phyloP scores from a whole-genome alignment of 2,329 filamentous ascomycete genomes.

The Graphilbum ipis-grandicollis region DNA sequence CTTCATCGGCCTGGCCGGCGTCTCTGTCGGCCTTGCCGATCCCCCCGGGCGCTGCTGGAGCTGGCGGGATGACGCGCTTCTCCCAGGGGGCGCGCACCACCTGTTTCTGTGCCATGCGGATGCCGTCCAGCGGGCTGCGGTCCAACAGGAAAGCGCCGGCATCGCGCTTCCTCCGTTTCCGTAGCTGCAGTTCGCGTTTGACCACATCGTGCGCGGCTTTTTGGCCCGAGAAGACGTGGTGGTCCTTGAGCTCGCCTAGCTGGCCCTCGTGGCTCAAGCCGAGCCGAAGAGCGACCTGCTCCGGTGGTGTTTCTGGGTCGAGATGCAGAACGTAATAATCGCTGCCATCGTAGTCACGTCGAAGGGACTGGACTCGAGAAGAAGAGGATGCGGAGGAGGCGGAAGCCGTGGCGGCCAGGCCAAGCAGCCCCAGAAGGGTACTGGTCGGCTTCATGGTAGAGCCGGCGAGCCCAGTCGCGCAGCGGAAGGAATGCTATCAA shows the following conservation, averaged over 20 bases:
- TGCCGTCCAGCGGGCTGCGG: slow-evolving; percentile 47
- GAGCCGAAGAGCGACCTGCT: slow-evolving; percentile 52
- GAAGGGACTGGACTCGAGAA: slow-evolving; percentile 29
- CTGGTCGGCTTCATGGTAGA: slow-evolving; percentile 30
- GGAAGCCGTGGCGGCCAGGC: slow-evolving; percentile 27
- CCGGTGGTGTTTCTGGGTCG: slow-evolving; percentile 44
- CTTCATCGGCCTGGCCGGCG: slow-evolving; percentile 13
- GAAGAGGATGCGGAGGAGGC: slow-evolving; percentile 24
- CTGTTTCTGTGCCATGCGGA: slow-evolving; percentile 68
- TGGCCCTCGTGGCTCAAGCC: slow-evolving; percentile 68
- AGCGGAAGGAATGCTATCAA: no score
- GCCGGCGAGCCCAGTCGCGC: no score
- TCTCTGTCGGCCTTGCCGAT: slow-evolving; percentile 9
- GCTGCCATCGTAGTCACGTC: slow-evolving; percentile 57
- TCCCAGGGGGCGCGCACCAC: slow-evolving; percentile 30
- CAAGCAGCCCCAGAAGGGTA: slow-evolving; percentile 33
- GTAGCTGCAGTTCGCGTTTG: slow-evolving; percentile 30
- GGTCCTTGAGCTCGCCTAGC: slow-evolving; percentile 59
- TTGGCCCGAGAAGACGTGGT: slow-evolving; percentile 71
- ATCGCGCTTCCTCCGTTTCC: slow-evolving; percentile 44
- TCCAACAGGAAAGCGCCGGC: slow-evolving; percentile 16
- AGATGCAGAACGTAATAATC: slow-evolving; percentile 93
- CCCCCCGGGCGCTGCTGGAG: not conserved
- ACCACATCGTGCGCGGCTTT: slow-evolving; percentile 45
- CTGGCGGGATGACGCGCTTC: slow-evolving; percentile 28